Conservation (phyloP, 257 asterid genomes). For the Solanum corneliomulleri region DNA sequence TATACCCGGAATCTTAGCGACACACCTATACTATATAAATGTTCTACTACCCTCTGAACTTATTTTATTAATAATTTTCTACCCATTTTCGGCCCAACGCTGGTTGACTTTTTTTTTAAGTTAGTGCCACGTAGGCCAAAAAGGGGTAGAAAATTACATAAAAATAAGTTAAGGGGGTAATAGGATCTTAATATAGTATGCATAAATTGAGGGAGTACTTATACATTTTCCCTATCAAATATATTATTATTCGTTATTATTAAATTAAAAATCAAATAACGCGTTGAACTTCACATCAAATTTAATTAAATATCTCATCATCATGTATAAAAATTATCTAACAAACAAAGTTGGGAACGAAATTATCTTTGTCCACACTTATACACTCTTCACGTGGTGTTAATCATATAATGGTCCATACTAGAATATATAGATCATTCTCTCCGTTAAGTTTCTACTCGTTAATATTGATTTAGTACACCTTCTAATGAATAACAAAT, state of each 20-base stretch:
- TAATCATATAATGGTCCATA: not conserved
- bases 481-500: too few species aligned
- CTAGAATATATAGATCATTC: not conserved
- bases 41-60: too few species aligned
- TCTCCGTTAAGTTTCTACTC: not conserved
- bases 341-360: not conserved
- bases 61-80: too few species aligned
- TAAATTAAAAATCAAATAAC: not conserved
- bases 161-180: too few species aligned
- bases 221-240: too few species aligned
- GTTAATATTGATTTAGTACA: not conserved
- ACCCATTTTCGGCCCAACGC: accelerated
- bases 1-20: accelerated
- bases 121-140: too few species aligned
- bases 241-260: too few species aligned
- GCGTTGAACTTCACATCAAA: not conserved
- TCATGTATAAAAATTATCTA: not conserved
- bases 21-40: accelerated
- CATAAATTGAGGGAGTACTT: too few species aligned
- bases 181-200: too few species aligned
- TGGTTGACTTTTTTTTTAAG: too few species aligned
- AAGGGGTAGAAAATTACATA: too few species aligned
- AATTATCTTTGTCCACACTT: not conserved
- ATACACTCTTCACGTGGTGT: not conserved
- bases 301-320: not conserved